phyloP scores from a whole-genome alignment of 306 rosid genomes.

The Abrus pulchellus region DNA sequence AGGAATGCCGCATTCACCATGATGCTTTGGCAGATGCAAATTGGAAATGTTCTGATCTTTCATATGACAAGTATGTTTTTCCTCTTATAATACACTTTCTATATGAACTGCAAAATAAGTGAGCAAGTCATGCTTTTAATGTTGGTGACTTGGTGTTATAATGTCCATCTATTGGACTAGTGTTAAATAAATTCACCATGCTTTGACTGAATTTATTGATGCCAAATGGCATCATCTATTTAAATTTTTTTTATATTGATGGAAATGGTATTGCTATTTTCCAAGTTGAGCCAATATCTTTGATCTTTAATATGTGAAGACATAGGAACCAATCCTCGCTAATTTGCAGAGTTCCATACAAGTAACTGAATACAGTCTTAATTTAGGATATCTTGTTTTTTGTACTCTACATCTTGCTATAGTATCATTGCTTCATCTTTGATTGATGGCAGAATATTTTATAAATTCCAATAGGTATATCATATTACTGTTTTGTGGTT shows the following conservation, averaged over 20 bases:
- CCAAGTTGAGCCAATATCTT: slow-evolving; percentile 2
- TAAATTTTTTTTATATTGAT: background rate
- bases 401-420: background rate
- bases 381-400: background rate
- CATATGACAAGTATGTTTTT: slow-evolving; percentile 86
- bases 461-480: background rate
- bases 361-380: slow-evolving; percentile 20
- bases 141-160: slow-evolving; percentile 23
- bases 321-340: slow-evolving; percentile 8
- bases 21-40: slow-evolving; percentile 84
- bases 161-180: background rate
- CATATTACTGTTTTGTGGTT: background rate
- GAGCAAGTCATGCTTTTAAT: slow-evolving; percentile 27
- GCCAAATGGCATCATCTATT: background rate
- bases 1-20: slow-evolving; percentile 90
- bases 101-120: background rate
- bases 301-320: slow-evolving; percentile 14
- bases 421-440: background rate
- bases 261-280: slow-evolving; percentile 2
- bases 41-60: slow-evolving; percentile 89
- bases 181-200: slow-evolving; percentile 19
- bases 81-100: slow-evolving; percentile 5
- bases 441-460: background rate
- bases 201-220: background rate
- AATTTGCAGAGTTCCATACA: slow-evolving; percentile 2